These are phyloP conservation scores for Acanthamoeba sp. DNA, from an alignment of 208 protist species.

Conservation along the genomic window DNA sequence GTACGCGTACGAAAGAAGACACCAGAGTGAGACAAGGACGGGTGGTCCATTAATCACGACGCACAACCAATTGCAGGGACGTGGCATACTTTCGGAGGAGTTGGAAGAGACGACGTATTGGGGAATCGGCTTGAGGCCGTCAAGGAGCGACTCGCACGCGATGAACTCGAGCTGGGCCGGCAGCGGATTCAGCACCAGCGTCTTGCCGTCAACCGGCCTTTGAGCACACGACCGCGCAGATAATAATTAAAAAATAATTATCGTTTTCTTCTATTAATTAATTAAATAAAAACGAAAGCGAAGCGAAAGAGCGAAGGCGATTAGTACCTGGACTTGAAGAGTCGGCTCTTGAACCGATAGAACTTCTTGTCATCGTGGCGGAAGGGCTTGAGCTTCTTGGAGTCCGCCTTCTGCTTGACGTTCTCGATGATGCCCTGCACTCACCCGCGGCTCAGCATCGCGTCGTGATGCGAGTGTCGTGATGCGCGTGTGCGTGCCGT, in stretches of 20 bases:
- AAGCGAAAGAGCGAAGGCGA: no score
- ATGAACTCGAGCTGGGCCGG: constrained; percentile 28
- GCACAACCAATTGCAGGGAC: background rate
- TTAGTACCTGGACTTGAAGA: background rate
- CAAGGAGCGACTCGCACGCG: background rate
- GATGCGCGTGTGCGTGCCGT: no score
- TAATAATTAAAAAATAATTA: no score
- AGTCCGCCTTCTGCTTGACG: constrained; percentile 7
- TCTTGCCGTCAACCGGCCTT: background rate
- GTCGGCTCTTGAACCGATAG: background rate
- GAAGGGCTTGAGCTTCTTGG: constrained; percentile 30
- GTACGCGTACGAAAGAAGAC: no score
- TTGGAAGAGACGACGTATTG: background rate
- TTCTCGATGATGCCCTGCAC: constrained; percentile 11
- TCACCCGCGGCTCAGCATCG: background rate
- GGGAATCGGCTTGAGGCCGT: background rate
- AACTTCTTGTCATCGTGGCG: background rate
- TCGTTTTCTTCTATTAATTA: no score
- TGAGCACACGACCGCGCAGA: background rate
- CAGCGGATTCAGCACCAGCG: background rate
- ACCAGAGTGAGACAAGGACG: no score
- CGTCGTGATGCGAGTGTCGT: background rate
- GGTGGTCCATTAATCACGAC: no score
- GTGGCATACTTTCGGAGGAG: background rate
- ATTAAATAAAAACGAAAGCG: no score